These are phyloP conservation scores for Auriscalpium orientale DNA, from an alignment of 768 basidiomycete species.

Conservation along the genomic window DNA sequence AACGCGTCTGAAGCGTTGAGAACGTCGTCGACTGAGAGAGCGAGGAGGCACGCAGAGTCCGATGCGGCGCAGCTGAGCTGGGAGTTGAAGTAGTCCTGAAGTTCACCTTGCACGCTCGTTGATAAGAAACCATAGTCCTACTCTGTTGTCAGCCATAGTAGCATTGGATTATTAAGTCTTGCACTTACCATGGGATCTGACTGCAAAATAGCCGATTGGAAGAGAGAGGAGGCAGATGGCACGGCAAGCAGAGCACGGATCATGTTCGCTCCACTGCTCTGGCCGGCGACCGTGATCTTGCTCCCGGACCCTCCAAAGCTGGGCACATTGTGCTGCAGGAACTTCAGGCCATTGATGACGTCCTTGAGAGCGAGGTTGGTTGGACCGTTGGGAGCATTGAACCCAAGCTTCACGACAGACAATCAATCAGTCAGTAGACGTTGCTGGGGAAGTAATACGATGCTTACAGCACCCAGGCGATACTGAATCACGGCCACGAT, in stretches of 20 bases:
- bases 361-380: slow-evolving; percentile 71
- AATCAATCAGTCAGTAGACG: neutral
- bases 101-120: slow-evolving; percentile 39
- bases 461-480: slow-evolving; percentile 66
- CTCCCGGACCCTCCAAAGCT: slow-evolving; percentile 60
- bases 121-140: slow-evolving; percentile 71
- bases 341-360: slow-evolving; percentile 55
- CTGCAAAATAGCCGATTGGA: slow-evolving; percentile 73
- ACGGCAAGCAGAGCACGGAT: slow-evolving; percentile 69
- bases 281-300: slow-evolving; percentile 73
- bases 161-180: neutral
- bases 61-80: slow-evolving; percentile 39
- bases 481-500: slow-evolving; percentile 83
- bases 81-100: slow-evolving; percentile 46
- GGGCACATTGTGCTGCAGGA: slow-evolving; percentile 48
- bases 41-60: slow-evolving; percentile 42
- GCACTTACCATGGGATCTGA: slow-evolving; percentile 76
- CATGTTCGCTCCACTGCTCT: slow-evolving; percentile 75
- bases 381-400: slow-evolving; percentile 60
- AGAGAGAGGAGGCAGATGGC: slow-evolving; percentile 64
- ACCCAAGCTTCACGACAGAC: slow-evolving; percentile 49
- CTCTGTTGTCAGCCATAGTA: neutral
- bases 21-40: slow-evolving; percentile 42
- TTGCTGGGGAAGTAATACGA: neutral
- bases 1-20: slow-evolving; percentile 46